A percentile compares a stretch with the other conserved stretches of the same genome.
Conservation (phyloP, 257 asterid genomes). For the Anisodus tanguticus region DNA sequence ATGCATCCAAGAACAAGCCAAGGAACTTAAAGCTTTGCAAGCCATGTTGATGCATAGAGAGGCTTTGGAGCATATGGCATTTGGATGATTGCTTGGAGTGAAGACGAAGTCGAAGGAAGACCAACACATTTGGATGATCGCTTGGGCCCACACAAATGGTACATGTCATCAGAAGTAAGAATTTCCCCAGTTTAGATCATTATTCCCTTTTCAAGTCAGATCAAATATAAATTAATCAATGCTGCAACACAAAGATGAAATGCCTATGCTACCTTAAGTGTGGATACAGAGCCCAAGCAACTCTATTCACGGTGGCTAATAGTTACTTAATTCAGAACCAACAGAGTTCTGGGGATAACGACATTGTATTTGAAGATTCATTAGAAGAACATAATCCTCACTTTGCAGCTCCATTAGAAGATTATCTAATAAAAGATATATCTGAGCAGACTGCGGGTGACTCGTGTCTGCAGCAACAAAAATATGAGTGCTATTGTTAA, state of each 20-base stretch:
- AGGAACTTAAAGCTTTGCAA: too few species aligned
- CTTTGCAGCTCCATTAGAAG: slow-evolving; percentile 69
- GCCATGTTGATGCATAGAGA: too few species aligned
- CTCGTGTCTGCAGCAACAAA: slow-evolving; percentile 75
- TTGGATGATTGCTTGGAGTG: too few species aligned
- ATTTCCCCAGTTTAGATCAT: background rate
- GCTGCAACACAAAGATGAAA: background rate
- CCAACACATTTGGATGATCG: too few species aligned
- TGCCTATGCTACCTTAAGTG: background rate
- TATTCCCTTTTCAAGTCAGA: background rate
- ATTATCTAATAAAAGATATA: slow-evolving; percentile 52
- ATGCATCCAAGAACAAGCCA: too few species aligned
- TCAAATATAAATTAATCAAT: background rate
- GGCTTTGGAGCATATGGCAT: too few species aligned
- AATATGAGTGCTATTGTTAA: slow-evolving; percentile 60
- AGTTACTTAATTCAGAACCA: background rate
- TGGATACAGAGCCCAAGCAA: background rate
- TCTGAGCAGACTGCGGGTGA: slow-evolving; percentile 65
- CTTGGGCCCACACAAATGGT: background rate
- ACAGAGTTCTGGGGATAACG: background rate
- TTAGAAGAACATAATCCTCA: slow-evolving; percentile 52
- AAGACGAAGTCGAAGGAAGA: too few species aligned
- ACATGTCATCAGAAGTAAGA: background rate
- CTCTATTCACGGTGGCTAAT: background rate
- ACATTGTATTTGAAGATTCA: background rate